These are phyloP conservation scores for Xylaria acuta DNA, from an alignment of 495 filamentous ascomycete genomes.

Conservation along the genomic window DNA sequence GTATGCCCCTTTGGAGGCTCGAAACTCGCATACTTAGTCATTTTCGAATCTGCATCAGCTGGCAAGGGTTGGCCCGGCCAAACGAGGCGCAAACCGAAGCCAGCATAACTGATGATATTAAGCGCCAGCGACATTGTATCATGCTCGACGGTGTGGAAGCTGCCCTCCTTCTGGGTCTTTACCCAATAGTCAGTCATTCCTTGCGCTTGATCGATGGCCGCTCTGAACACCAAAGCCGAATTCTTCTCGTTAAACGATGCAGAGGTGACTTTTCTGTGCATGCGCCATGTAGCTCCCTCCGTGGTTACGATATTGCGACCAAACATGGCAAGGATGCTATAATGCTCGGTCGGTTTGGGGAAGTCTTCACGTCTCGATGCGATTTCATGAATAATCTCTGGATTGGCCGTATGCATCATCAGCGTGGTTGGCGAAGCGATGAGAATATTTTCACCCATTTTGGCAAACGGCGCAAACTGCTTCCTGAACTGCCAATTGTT, in stretches of 20 bases:
- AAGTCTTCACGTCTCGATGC: constrained; percentile 67
- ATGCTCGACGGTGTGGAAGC: constrained; percentile 57
- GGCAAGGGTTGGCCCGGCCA: constrained; percentile 60
- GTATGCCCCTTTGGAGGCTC: constrained; percentile 59
- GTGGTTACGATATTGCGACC: constrained; percentile 69
- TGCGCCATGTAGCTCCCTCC: constrained; percentile 67
- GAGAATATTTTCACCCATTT: constrained; percentile 57
- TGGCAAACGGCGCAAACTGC: constrained; percentile 45
- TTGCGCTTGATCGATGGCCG: constrained; percentile 63
- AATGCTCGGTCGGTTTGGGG: constrained; percentile 67
- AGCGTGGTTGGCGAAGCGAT: constrained; percentile 56
- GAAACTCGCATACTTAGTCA: constrained; percentile 51
- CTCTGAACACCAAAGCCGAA: constrained; percentile 67
- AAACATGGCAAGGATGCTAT: constrained; percentile 64
- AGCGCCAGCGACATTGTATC: constrained; percentile 69
- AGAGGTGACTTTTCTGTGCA: constrained; percentile 71
- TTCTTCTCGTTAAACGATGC: constrained; percentile 77
- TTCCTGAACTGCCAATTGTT: constrained; percentile 46
- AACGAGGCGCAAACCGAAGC: constrained; percentile 64
- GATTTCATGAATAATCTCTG: constrained; percentile 66
- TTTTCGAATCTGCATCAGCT: constrained; percentile 45
- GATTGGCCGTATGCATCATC: constrained; percentile 58
- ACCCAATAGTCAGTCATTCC: constrained; percentile 61
- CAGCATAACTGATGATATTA: constrained; percentile 71
- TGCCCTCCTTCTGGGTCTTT: constrained; percentile 43